phyloP scores from a whole-genome alignment of 2,329 filamentous ascomycete genomes.

The Nemania sp. region DNA sequence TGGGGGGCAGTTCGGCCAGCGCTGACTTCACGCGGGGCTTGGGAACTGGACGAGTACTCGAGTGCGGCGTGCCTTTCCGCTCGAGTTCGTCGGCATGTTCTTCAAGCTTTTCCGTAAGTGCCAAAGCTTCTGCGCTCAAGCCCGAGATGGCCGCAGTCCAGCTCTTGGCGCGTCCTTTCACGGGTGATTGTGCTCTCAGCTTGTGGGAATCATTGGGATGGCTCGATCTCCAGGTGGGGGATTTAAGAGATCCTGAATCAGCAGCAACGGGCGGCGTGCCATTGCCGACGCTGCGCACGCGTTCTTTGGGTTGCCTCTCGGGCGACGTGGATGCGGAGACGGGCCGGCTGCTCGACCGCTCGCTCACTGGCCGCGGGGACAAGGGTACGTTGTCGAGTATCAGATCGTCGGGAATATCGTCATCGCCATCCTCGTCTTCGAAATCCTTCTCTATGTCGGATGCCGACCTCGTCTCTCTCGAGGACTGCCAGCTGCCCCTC shows the following conservation, averaged over 20 bases:
- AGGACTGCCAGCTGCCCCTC: slow-evolving; percentile 74
- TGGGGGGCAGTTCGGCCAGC: slow-evolving; percentile 68
- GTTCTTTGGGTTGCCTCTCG: slow-evolving; percentile 54
- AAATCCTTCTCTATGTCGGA: slow-evolving; percentile 75
- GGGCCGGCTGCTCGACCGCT: slow-evolving; percentile 57
- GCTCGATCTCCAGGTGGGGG: slow-evolving; percentile 57
- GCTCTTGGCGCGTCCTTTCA: slow-evolving; percentile 66
- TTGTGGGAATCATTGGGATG: slow-evolving; percentile 40
- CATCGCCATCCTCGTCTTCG: slow-evolving; percentile 75
- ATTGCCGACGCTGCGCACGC: slow-evolving; percentile 62
- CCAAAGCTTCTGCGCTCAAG: slow-evolving; percentile 72
- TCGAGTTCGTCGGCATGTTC: slow-evolving; percentile 70
- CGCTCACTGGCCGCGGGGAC: slow-evolving; percentile 67
- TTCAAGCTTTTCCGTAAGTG: slow-evolving; percentile 78
- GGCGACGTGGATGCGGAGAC: slow-evolving; percentile 58
- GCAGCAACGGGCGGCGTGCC: slow-evolving; percentile 63
- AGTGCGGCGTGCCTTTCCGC: slow-evolving; percentile 43
- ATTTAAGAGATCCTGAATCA: slow-evolving; percentile 63
- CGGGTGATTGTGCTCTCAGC: slow-evolving; percentile 44
- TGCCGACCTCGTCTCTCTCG: slow-evolving; percentile 65
- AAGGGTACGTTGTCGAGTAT: slow-evolving; percentile 82
- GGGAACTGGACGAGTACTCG: slow-evolving; percentile 35
- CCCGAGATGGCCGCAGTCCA: slow-evolving; percentile 73
- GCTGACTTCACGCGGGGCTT: slow-evolving; percentile 66
- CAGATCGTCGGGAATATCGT: slow-evolving; percentile 76